Percentiles rank a stretch among this genome's conserved stretches.
These are phyloP conservation scores for Exophiala oligosperma DNA, from an alignment of 2,329 filamentous ascomycete genomes.

Conservation along the genomic window DNA sequence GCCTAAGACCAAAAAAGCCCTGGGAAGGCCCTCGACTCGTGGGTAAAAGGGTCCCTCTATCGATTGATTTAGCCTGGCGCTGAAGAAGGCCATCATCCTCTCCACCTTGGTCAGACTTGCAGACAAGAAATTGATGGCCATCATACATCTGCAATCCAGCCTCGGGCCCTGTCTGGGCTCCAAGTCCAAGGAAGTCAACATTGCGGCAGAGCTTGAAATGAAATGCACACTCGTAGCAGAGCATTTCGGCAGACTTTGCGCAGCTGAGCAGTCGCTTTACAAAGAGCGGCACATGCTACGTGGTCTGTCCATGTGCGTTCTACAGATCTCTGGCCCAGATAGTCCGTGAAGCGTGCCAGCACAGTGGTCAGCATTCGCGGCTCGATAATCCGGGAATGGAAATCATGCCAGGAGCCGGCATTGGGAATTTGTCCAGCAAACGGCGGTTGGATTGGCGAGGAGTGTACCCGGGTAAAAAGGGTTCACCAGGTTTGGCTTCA, in stretches of 20 bases:
- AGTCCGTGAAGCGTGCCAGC: neutral
- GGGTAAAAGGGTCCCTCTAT: neutral
- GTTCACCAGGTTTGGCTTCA: neutral
- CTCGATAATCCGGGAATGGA: neutral
- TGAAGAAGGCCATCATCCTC: neutral
- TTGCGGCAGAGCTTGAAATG: neutral
- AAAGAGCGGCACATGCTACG: neutral
- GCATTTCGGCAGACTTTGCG: neutral
- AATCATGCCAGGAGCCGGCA: neutral
- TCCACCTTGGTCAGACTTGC: neutral
- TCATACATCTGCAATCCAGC: neutral
- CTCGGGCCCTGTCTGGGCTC: neutral
- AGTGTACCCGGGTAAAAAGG: neutral
- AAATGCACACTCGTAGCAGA: neutral
- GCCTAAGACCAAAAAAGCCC: neutral
- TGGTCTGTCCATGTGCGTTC: neutral
- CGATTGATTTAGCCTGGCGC: neutral
- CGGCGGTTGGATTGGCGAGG: neutral
- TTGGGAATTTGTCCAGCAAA: neutral
- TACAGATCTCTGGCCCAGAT: neutral
- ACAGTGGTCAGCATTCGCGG: neutral
- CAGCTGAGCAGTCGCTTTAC: neutral
- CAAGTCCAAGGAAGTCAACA: neutral
- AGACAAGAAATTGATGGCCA: neutral
- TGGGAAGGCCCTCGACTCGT: neutral